These are phyloP conservation scores for Elsinoe necatrix DNA, from an alignment of 2,329 filamentous ascomycete species.

Conservation along the genomic window DNA sequence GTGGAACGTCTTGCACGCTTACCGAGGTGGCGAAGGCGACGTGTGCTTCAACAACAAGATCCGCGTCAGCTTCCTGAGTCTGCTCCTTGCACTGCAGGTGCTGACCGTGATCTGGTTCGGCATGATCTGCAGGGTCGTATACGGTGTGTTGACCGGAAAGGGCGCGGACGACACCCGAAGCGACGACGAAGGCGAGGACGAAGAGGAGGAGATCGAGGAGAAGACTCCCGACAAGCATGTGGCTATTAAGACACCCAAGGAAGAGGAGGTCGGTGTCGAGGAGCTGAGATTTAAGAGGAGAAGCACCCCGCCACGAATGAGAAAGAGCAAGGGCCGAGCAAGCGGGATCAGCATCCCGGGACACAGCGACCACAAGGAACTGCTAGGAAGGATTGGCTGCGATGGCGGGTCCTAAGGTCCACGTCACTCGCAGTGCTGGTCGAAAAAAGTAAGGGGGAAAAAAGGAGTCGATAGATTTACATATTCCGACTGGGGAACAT, in stretches of 20 bases:
- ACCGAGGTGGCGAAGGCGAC: constrained; percentile 56
- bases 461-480: not conserved
- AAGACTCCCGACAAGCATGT: constrained; percentile 22
- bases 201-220: constrained; percentile 42
- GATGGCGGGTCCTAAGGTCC: constrained; percentile 45
- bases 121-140: constrained; percentile 77
- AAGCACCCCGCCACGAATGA: constrained; percentile 31
- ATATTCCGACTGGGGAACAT: not conserved
- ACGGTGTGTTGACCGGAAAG: constrained; percentile 66
- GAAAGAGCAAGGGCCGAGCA: constrained; percentile 43
- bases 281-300: constrained; percentile 53
- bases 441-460: not conserved
- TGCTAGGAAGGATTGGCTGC: constrained; percentile 73
- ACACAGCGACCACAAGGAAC: constrained; percentile 69
- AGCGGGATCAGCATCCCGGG: constrained; percentile 55
- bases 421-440: not conserved
- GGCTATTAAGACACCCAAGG: constrained; percentile 29
- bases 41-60: constrained; percentile 74
- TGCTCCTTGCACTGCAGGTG: constrained; percentile 68
- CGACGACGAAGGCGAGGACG: constrained; percentile 70
- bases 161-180: constrained; percentile 79
- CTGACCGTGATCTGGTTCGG: constrained; percentile 82
- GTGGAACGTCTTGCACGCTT: constrained; percentile 63
- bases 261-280: constrained; percentile 70
- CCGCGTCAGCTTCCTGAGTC: constrained; percentile 65